Base-by-base conservation (phyloP, 2,329 filamentous ascomycete species). In the Venturia pyrina region DNA sequence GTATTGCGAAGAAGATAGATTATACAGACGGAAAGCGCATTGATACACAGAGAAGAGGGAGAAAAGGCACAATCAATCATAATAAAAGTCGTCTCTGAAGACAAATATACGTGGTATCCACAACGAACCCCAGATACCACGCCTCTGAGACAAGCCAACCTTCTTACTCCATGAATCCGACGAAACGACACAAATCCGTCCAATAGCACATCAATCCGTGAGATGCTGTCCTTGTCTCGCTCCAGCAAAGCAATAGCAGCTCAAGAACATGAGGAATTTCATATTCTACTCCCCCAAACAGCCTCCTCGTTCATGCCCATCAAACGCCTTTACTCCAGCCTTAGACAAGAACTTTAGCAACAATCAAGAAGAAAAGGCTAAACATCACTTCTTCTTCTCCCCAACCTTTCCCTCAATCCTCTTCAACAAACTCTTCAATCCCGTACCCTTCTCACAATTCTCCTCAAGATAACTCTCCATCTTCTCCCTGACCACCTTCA, bases 391-490 rank as follows among this genome's bases (percentile, higher is more conserved):
- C 62, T 75, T 80, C 66, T 76, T 77, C 73, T 86, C 89, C 67
- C 82, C 82, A 70, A 96, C 81, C 44, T 87, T 78, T 32, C 81
- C 85, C 76, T 91, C 89, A 72, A 97, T 80, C 61, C 91, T 79
- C 66, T 78, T 74, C 43, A 87, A 76, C 71, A 84, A 77, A 15
- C 76, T 76, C 70, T 83, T 82, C 71, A 87, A 74, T 77, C 72
- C 89, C 7, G 79, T 78, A 0, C 93, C 93, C 72, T 87, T 89
- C 79, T 96, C 93, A 69, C 89, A 89, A 75, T 96, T 95, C 11
- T 75, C 82, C 77, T 89, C 87, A 65, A 98, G 78, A 89, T 91
- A 96, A 1, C 66, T 73, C 79, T 97, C 93, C 92, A 98, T 96
- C 72, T 81, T 82, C 78, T 90, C 86, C 68, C 93, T 82, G 15